phyloP scores from a whole-genome alignment of 352 stramenopile genomes.

The Plasmopara halstedii region DNA sequence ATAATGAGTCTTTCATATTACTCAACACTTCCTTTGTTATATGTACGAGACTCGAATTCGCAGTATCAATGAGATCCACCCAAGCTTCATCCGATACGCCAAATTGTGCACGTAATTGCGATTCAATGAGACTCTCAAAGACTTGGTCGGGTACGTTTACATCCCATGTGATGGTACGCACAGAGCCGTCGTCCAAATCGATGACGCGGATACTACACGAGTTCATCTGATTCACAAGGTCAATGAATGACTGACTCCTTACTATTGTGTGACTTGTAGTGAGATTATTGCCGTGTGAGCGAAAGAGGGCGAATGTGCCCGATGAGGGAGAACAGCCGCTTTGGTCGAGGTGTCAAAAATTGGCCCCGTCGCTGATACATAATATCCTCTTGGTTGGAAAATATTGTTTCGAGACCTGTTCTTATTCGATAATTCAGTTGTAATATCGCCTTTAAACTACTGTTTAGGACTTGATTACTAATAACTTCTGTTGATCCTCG shows the following conservation, averaged over 20 bases:
- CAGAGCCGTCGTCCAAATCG: constrained; percentile 77
- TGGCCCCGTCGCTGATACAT: constrained; percentile 3
- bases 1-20: constrained; percentile 49
- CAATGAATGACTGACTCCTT: constrained; percentile 8
- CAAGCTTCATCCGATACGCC: constrained; percentile 78
- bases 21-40: constrained; percentile 73
- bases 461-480: too few relatives aligned
- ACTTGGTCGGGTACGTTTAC: constrained; percentile 71
- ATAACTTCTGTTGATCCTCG: too few relatives aligned
- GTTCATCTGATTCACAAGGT: constrained; percentile 21
- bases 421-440: neutral
- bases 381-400: constrained; percentile 1
- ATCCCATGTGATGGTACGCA: constrained; percentile 71
- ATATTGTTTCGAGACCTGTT: too few relatives aligned
- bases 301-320: constrained; percentile 7
- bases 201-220: constrained; percentile 70
- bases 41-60: constrained; percentile 74
- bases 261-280: constrained; percentile 2
- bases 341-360: constrained; percentile 4
- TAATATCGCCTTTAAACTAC: too few relatives aligned
- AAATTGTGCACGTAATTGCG: constrained; percentile 65
- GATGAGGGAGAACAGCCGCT: constrained; percentile 3
- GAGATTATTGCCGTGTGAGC: constrained; percentile 7
- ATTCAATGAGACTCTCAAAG: constrained; percentile 74
- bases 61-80: constrained; percentile 80